Conservation (phyloP, 176 grass and related monocot genomes). For the Juncus effusus region DNA sequence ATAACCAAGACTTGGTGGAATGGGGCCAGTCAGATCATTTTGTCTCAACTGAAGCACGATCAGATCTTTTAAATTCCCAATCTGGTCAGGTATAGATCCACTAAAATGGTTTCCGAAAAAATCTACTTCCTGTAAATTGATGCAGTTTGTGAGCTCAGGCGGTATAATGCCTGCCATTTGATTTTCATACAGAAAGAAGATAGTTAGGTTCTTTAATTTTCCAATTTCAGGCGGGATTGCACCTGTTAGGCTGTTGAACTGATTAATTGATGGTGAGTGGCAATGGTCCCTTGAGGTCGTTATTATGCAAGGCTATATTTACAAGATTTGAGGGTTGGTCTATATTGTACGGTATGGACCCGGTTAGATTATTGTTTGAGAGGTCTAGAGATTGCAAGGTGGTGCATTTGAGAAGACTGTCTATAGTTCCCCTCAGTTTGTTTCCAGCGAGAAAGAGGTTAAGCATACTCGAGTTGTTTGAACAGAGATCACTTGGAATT, state of each 20-base stretch:
- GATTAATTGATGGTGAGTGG: too few relatives aligned
- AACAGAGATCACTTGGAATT: constrained; percentile 46
- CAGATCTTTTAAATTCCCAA: constrained; percentile 68
- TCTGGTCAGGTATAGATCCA: constrained; percentile 52
- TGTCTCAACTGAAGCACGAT: constrained; percentile 81
- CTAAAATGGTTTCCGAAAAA: constrained; percentile 89
- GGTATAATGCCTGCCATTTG: constrained; percentile 78
- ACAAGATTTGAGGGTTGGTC: constrained; percentile 47
- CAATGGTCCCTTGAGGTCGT: constrained; percentile 53
- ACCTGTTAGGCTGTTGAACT: constrained; percentile 63
- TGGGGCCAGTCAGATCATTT: constrained; percentile 72
- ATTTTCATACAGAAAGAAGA: constrained; percentile 87
- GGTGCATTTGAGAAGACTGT: constrained; percentile 40
- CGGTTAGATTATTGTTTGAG: constrained; percentile 72
- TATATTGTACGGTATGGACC: constrained; percentile 40
- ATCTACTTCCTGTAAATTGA: constrained; percentile 80
- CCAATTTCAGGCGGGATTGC: constrained; percentile 67
- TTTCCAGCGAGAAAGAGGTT: constrained; percentile 63
- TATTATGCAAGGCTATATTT: constrained; percentile 85
- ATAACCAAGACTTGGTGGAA: constrained; percentile 68
- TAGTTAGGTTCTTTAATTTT: constrained; percentile 43
- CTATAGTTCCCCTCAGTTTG: constrained; percentile 44
- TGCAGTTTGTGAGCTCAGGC: constrained; percentile 57
- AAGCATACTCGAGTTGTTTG: constrained; percentile 43
- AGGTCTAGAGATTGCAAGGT: constrained; percentile 51